phyloP scores from a whole-genome alignment of 164 flowering plant genomes.

The Tinospora cordifolia region DNA sequence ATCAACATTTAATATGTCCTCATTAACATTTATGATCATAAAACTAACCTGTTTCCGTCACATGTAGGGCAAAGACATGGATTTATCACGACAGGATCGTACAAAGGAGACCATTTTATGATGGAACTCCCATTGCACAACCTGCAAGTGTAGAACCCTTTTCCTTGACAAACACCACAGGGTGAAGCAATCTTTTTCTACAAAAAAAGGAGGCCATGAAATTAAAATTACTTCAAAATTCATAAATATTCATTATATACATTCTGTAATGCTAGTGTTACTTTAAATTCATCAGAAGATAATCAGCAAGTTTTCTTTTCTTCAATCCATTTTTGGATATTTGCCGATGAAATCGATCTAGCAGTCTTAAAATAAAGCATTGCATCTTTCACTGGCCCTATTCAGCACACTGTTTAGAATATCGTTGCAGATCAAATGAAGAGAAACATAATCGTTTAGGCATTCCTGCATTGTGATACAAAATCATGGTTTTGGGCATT shows the following conservation, averaged over 20 bases:
- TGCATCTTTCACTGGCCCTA: too few species aligned
- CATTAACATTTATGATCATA: background rate
- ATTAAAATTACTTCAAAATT: background rate
- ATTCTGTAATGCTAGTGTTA: background rate
- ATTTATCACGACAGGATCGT: slow-evolving; percentile 55
- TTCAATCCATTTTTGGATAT: background rate
- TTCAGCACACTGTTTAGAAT: too few species aligned
- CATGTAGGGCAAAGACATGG: slow-evolving; percentile 85
- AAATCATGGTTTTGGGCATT: too few species aligned
- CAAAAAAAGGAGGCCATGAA: slow-evolving; percentile 11
- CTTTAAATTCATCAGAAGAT: background rate
- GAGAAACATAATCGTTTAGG: too few species aligned
- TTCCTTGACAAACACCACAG: slow-evolving; percentile 50
- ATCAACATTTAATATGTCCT: too few species aligned
- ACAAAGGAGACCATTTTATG: slow-evolving; percentile 72
- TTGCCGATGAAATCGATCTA: background rate
- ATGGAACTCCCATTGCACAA: slow-evolving; percentile 59
- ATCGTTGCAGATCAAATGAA: too few species aligned
- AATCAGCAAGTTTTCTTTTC: background rate
- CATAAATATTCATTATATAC: background rate
- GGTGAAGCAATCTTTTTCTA: slow-evolving; percentile 44
- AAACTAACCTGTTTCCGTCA: slow-evolving; percentile 55
- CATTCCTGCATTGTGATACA: too few species aligned
- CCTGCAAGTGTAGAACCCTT: slow-evolving; percentile 64
- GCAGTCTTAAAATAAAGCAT: background rate